Conservation (phyloP, 140 eudicot species). For the Ambrosia hybrid region DNA sequence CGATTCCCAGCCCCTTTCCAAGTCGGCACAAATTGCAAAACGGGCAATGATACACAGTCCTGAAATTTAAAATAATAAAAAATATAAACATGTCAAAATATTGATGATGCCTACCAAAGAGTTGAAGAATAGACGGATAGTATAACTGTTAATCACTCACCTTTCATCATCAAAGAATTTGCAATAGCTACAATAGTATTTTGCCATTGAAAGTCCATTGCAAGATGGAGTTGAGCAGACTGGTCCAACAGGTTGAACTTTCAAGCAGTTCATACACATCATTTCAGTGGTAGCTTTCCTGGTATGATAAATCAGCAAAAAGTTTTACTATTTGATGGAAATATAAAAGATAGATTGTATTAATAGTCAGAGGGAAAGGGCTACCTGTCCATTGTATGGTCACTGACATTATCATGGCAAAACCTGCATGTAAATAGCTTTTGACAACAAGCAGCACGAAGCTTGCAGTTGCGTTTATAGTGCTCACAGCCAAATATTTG, state of each 20-base stretch:
- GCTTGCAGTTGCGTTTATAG: constrained; percentile 95
- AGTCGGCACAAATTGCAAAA: constrained; percentile 98
- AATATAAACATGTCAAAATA: neutral
- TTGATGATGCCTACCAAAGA: constrained; percentile 12
- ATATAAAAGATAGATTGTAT: neutral
- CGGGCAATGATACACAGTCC: constrained; percentile 96
- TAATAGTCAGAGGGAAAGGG: neutral
- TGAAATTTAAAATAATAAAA: constrained; percentile 34
- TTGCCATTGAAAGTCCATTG: constrained; percentile 84
- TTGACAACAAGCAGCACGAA: constrained; percentile 98
- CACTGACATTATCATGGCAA: constrained; percentile 99
- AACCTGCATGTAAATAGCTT: constrained; percentile 83
- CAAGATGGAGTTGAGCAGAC: constrained; percentile 85
- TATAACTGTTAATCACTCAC: constrained; percentile 30
- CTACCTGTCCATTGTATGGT: constrained; percentile 98
- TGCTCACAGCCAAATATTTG: constrained; percentile 92
- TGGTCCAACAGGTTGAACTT: constrained; percentile 91
- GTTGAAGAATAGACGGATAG: constrained; percentile 14
- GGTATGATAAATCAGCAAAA: constrained; percentile 28
- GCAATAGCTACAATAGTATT: constrained; percentile 91
- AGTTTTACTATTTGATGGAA: neutral
- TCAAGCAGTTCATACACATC: constrained; percentile 96
- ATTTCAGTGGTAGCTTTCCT: constrained; percentile 98
- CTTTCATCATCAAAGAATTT: constrained; percentile 96
- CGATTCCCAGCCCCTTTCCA: constrained; percentile 91